phyloP scores from a whole-genome alignment of 2,329 filamentous ascomycete genomes.

The Ophiocordyceps sinensis region DNA sequence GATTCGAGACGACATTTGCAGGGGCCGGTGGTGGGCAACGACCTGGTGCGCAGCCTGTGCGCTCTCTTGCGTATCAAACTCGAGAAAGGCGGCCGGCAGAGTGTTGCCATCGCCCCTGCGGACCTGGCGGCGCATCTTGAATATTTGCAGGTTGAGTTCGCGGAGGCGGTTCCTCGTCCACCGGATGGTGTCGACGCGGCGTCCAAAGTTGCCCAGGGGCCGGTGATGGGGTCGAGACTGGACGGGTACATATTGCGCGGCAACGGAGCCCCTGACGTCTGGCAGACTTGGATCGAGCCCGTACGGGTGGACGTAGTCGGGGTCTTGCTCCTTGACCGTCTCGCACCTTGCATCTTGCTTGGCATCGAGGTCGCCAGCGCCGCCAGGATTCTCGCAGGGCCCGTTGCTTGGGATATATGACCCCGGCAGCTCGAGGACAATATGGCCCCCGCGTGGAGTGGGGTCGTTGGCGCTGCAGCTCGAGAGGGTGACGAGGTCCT shows the following conservation, averaged over 20 bases:
- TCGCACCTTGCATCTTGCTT: neutral
- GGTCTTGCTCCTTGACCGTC: conserved; percentile 10
- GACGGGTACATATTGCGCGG: conserved; percentile 57
- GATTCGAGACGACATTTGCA: conserved; percentile 76
- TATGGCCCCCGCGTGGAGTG: neutral
- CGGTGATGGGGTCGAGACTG: conserved; percentile 65
- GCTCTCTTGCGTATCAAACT: conserved; percentile 69
- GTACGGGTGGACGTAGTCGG: conserved; percentile 22
- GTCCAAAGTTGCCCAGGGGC: conserved; percentile 53
- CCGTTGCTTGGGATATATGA: conserved; percentile 1
- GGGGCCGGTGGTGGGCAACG: conserved; percentile 70
- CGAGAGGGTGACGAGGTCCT: conserved; percentile 1
- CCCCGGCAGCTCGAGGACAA: conserved; percentile 4
- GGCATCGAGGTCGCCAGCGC: neutral
- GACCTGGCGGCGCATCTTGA: conserved; percentile 59
- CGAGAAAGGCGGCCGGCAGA: conserved; percentile 73
- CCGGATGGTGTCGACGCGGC: conserved; percentile 89
- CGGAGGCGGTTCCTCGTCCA: conserved; percentile 53
- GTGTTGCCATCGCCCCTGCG: conserved; percentile 55
- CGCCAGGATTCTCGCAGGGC: neutral
- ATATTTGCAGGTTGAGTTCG: conserved; percentile 24
- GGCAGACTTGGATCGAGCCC: conserved; percentile 19
- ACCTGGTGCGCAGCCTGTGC: conserved; percentile 81
- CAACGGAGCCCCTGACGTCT: conserved; percentile 36
- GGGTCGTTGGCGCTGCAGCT: conserved; percentile 1